These are phyloP conservation scores for Chrysanthemum lavandulifolium DNA, from an alignment of 129 eudicot species.

Conservation along the genomic window DNA sequence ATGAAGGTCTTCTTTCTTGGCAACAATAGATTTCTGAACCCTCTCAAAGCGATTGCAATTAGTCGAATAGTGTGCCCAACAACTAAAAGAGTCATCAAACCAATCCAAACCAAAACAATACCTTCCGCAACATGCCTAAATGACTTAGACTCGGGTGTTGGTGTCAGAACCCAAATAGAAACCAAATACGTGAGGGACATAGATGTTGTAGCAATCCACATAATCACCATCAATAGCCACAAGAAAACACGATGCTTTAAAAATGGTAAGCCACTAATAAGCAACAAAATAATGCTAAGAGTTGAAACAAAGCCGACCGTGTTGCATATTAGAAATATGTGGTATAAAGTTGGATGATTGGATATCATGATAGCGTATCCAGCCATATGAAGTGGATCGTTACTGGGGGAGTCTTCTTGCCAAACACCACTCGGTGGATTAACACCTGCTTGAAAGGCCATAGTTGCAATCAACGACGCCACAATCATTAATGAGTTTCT, in stretches of 20 bases:
- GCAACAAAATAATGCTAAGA: constrained; percentile 16
- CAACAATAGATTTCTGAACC: not conserved
- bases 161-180: not conserved
- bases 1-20: constrained; percentile 4
- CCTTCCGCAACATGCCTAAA: not conserved
- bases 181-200: constrained; percentile 10
- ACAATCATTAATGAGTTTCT: constrained; percentile 44
- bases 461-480: constrained; percentile 47
- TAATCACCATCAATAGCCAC: constrained; percentile 12
- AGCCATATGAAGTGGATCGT: not conserved
- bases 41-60: constrained; percentile 2
- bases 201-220: constrained; percentile 13
- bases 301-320: constrained; percentile 12
- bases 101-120: constrained; percentile 12
- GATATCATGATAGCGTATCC: constrained; percentile 1
- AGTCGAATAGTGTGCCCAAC: constrained; percentile 27
- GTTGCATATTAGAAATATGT: not conserved
- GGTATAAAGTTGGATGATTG: not conserved
- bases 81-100: constrained; percentile 2
- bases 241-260: constrained; percentile 2
- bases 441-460: constrained; percentile 48
- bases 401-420: constrained; percentile 7
- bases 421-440: constrained; percentile 51
- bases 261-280: constrained; percentile 12
- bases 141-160: not conserved